Evolutionary conservation across 1,284 basidiomycete species (phyloP), one percentile per base, ranked within the genome.

Genomic region (Schizophyllum commune): DNA sequence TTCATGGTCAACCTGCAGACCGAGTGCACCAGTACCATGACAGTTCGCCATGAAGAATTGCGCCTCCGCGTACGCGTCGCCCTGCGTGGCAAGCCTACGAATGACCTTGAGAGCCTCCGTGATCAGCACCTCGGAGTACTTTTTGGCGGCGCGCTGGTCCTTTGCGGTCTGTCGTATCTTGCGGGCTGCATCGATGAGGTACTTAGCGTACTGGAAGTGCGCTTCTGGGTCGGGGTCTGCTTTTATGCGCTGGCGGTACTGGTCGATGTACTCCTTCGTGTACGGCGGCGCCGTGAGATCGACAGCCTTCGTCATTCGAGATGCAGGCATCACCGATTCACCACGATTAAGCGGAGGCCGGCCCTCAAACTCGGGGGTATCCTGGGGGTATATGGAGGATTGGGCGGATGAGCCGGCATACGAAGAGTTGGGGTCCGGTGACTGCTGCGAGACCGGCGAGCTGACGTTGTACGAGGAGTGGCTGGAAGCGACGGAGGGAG

Each of bases 1-100:
- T 71, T 98, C 96, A 74, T 98, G 96, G 74, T 99, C 97, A 60
- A 98, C 94, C 68, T 91, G 91, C 13, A 99, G 78, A 8, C 97
- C 96, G 21, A 99, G 82, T 67, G 91, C 90, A 17, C 97, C 97
- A 1, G 95, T 98, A 9, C 96, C 96, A 71, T 97, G 91, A 72
- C 96, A 96, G 70, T 98, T 98, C 56, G 96, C 97, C 55, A 99
- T 81, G 82, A 98, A 99, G 77, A 98, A 99, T 72, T 99, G 97
- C n/a, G 97, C 96, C 69, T 99, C 96, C 60, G 94, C 87, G 73
- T 93, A 97, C 1, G 94, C 88, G 56, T 92, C 85, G 22, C 89
- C 91, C 70, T 94, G 91, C 1, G 93, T 94, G 0, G 95, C 95
- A 47, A 99, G 80, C 62, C 93, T 85, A 68, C 97, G 91, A 69